Base-by-base conservation (phyloP, 257 asterid species). In the Solanum habrochaites region DNA sequence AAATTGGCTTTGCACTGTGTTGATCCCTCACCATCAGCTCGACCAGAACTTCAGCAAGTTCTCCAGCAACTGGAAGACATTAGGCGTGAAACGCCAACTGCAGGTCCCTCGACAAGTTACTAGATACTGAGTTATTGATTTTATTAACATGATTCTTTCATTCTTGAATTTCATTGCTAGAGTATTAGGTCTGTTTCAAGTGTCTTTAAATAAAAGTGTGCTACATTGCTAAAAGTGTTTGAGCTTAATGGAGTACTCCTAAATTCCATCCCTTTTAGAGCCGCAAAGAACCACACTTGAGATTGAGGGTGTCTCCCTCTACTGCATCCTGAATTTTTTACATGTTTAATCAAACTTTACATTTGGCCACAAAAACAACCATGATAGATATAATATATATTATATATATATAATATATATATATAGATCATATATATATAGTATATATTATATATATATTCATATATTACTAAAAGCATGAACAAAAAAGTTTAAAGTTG, bases 1-100 rank as follows among this genome's bases (percentile, higher is more conserved):
- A 97, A 97, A 87, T 86, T 95, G 88, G 98, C 98, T n/a, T 83
- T 97, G 92, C 98, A 95, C 86, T 97, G 99, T 10, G 99, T 97
- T 3, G 98, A 97, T 42, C 98, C 98, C 7, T 88, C 96, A 0
- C 96, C 98, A 0, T 89, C 97, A 9, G 96, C 96, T 73, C 87
- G 99, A 6, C 99, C 99, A 1, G 98, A 95, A 87, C 92, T 93
- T 29, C 90, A 90, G 70, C 96, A 86, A 92, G 89, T 96, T 13
- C 88, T 97, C 43, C 96, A 90, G 90, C 99, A 95, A 87, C 91
- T 97, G 73, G 98, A 97, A 52, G 99, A 96, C 91, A 94, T 96
- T 83, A 93, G 98, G 71, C 94, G 93, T 29, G 98, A 93, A 27
- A 93, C 58, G 21, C 58, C 83, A n/a, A 39, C 85, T 7, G 85